Base-by-base conservation (phyloP, 768 basidiomycete genomes). In the Phanerochaete sordida region DNA sequence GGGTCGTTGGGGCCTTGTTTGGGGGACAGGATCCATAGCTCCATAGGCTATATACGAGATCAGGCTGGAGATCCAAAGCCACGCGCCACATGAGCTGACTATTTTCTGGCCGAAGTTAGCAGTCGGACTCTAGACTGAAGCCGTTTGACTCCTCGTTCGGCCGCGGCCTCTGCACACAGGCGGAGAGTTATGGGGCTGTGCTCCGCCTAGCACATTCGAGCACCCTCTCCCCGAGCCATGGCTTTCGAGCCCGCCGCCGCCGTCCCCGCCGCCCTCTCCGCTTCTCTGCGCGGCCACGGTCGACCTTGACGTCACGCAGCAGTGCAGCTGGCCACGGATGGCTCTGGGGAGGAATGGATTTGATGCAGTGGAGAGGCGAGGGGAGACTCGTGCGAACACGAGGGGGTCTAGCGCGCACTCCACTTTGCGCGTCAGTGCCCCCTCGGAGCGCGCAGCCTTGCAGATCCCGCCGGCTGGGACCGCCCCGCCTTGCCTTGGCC, bases 21-120 rank as follows among this genome's bases (percentile, higher is more conserved):
- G 21, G 53, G 31, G 53, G 37, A 26, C 9, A 24, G 53, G 16
- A 27, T n/a, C 50, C n/a, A 11, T 12, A 8, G 53, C 53, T 43
- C 53, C 53, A 54, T 9, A 11, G 50, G 53, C 53, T 54, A 43
- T 54, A 54, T 54, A 54, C 21, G 31, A 23, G 53, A 54, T 54
- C 53, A 39, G 19, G 11, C 6, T 35, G 27, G 24, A 49, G 7
- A 35, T 7, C 7, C 6, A 35, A 43, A 43, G 8, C 4, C 39
- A 43, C 39, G 39, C 39, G 39, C 50, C 28, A 15, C 50, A 2
- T n/a, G 11, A 3, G 2, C 30, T 51, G 27, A 31, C 27, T 30
- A 49, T 26, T 27, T 26, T 30, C 26, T 15, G 15, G n/a, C 30
- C 2, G 50, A 19, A n/a, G 15, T 31, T 9, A n/a, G 16, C 16